Conservation (phyloP, 202 grass and related monocot species). For the Carex arenaria region DNA sequence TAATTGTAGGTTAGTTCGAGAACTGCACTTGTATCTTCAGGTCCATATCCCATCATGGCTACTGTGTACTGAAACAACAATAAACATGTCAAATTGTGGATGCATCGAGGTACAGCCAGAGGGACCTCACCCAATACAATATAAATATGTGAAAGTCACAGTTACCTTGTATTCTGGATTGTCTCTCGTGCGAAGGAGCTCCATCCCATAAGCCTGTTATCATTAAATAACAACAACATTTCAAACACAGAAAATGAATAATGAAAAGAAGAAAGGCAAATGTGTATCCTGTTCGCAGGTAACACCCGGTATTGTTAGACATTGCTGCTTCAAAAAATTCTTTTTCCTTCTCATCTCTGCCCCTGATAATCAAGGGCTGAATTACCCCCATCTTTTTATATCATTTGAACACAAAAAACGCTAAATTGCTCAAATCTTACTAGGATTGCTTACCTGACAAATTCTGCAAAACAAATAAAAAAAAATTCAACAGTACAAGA, state of each 20-base stretch:
- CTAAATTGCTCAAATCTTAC: not conserved
- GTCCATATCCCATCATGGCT: slow-evolving; percentile 65
- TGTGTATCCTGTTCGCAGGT: not conserved
- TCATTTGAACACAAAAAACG: not conserved
- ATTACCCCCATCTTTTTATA: not conserved
- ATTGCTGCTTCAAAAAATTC: not conserved
- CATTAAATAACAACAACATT: not conserved
- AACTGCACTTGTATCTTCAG: slow-evolving; percentile 59
- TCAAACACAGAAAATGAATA: slow-evolving; percentile 17
- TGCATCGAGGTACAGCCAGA: not conserved
- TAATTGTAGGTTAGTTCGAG: slow-evolving; percentile 73
- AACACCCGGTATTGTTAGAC: not conserved
- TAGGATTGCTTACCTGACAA: not conserved
- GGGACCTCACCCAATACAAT: not conserved
- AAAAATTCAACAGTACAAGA: not conserved
- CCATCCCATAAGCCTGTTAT: slow-evolving; percentile 55
- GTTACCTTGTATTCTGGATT: slow-evolving; percentile 74
- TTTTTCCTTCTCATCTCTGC: not conserved
- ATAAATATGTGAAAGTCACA: not conserved
- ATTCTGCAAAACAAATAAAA: not conserved
- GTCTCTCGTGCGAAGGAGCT: slow-evolving; percentile 48
- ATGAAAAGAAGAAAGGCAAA: not conserved
- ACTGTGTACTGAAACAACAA: slow-evolving; percentile 41
- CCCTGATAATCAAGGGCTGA: not conserved
- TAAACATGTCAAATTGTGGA: not conserved